phyloP scores from a whole-genome alignment of 2,329 filamentous ascomycete genomes.

The Aspergillus hortae region DNA sequence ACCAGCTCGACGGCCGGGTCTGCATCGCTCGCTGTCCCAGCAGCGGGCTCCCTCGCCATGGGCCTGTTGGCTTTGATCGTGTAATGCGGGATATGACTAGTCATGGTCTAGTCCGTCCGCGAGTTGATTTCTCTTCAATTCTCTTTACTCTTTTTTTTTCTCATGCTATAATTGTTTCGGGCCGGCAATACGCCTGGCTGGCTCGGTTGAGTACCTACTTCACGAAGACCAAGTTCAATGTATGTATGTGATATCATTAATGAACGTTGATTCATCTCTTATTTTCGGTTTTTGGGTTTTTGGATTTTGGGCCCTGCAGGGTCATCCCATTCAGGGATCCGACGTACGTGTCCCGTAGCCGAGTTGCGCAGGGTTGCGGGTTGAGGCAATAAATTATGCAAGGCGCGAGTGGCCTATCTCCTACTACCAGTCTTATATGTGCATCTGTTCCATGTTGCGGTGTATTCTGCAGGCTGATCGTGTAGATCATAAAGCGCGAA shows the following conservation, averaged over 20 bases:
- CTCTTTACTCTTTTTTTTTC: background rate
- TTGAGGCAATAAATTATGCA: background rate
- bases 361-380: too few relatives aligned
- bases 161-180: background rate
- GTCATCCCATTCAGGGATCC: too few relatives aligned
- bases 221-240: conserved; percentile 3
- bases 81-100: conserved; percentile 9
- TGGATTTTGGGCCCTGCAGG: too few relatives aligned
- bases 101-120: background rate
- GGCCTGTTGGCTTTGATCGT: conserved; percentile 24
- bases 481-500: too few relatives aligned
- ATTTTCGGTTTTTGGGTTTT: too few relatives aligned
- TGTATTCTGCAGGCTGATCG: too few relatives aligned
- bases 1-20: conserved; percentile 25
- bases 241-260: conserved; percentile 6
- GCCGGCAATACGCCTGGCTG: background rate
- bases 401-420: too few relatives aligned
- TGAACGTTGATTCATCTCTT: background rate
- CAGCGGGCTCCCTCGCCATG: conserved; percentile 24
- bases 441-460: too few relatives aligned
- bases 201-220: background rate
- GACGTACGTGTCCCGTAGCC: too few relatives aligned
- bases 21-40: conserved; percentile 23
- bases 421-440: too few relatives aligned
- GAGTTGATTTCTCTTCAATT: background rate